Evolutionary conservation across 2,329 filamentous ascomycete species (phyloP), one percentile per base, ranked within the genome.

Genomic region (Aureobasidium sp.): DNA sequence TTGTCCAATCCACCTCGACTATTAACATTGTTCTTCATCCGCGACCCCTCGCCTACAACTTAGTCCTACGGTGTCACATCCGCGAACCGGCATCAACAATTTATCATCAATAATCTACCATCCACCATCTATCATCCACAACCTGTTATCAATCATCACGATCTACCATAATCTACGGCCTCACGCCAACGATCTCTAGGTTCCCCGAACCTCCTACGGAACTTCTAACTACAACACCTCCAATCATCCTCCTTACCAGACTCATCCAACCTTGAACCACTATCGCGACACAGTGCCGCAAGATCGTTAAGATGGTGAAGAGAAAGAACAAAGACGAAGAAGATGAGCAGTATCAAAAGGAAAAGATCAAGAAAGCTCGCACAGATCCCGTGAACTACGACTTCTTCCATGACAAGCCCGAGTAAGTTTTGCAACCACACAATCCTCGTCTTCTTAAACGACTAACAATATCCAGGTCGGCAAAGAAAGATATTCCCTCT

Each of bases 361-460:
- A 44, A 15, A 11, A 42, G 0, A 25, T 36, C 25, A 51, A 60
- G 15, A 51, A 42, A 27, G 3, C n/a, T 14, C 17, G 37, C 4
- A 39, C 15, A 7, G 11, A 17, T 7, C 20, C 20, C 11, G 2
- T 22, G 2, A 11, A 15, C 15, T 31, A 60, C 17, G 47, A 60
- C 12, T 60, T 60, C 12, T 51, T 60, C 27, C 57, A 49, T 17
- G 47, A 60, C 27, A 51, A 49, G 17, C 45, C 57, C 11, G 45
- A 51, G 57, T 60, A 41, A 31, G 17, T 45, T 59, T 5, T 22
- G 14, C 31, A 39, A 11, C 4, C n/a, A 17, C 12, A 34, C 27
- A 11, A 17, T 11, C 6, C 5, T 22, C n/a, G n/a, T 15, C 9
- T 34, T 20, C 17, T 20, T 5, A 3, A 8, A 41, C 14, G n/a